phyloP scores from a whole-genome alignment of 805 yeast genomes.

The Wickerhamomyces silvicola region DNA sequence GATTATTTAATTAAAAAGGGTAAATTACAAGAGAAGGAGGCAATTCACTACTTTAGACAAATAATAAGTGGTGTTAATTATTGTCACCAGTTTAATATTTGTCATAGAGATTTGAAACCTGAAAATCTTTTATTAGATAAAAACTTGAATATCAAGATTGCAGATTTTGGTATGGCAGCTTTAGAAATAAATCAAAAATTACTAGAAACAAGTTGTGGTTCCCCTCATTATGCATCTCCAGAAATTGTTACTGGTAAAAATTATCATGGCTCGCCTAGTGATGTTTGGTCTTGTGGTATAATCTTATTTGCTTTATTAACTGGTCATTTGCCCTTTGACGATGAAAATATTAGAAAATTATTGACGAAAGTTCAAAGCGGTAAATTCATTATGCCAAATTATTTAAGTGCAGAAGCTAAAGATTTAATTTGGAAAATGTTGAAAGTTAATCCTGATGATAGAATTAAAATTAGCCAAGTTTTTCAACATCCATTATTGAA shows the following conservation, averaged over 20 bases:
- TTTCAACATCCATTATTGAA: slow-evolving; percentile 73
- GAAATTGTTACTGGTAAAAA: slow-evolving; percentile 93
- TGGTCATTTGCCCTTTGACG: slow-evolving; percentile 95
- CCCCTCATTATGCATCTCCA: slow-evolving; percentile 98
- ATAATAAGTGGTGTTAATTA: slow-evolving; percentile 78
- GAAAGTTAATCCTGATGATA: slow-evolving; percentile 68
- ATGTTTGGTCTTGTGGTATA: slow-evolving; percentile 98
- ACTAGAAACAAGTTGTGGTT: slow-evolving; percentile 93
- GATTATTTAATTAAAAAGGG: slow-evolving; percentile 88
- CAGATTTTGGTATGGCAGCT: slow-evolving; percentile 99
- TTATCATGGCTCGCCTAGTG: slow-evolving; percentile 95
- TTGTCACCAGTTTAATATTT: slow-evolving; percentile 80
- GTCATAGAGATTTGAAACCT: slow-evolving; percentile 84
- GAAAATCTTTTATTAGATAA: slow-evolving; percentile 76
- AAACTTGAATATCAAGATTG: slow-evolving; percentile 85
- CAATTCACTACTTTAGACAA: slow-evolving; percentile 82
- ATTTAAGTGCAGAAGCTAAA: slow-evolving; percentile 75
- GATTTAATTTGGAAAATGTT: slow-evolving; percentile 80
- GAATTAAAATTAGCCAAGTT: slow-evolving; percentile 76
- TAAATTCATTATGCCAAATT: slow-evolving; percentile 72
- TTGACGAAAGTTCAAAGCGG: slow-evolving; percentile 90
- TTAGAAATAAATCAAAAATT: slow-evolving; percentile 75
- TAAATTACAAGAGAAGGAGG: slow-evolving; percentile 81
- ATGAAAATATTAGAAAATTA: slow-evolving; percentile 84
- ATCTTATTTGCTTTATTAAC: slow-evolving; percentile 89